Evolutionary conservation across 257 asterid species (phyloP).

Genomic region (Apocynum venetum): DNA sequence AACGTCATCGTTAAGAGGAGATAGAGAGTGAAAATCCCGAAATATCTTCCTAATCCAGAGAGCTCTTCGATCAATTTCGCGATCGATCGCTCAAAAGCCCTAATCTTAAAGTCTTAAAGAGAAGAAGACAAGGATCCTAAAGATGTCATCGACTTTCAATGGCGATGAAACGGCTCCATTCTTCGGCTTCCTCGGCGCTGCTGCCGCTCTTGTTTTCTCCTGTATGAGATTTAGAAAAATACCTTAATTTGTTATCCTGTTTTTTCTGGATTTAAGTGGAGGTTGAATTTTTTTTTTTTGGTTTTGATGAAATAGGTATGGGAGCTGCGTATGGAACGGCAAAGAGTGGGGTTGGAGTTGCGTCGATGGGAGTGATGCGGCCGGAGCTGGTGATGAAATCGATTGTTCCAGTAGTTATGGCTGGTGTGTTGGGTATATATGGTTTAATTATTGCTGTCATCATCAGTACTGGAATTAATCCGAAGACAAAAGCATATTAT

Average conservation of each 20-base stretch:
- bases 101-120: neutral
- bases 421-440: constrained; percentile 41
- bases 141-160: constrained; percentile 27
- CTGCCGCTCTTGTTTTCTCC: constrained; percentile 41
- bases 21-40: neutral
- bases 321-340: constrained; percentile 40
- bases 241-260: neutral
- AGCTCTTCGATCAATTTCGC: neutral
- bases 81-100: constrained; percentile 5
- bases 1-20: neutral
- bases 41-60: neutral
- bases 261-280: neutral
- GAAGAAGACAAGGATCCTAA: neutral
- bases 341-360: constrained; percentile 33
- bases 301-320: constrained; percentile 23
- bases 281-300: neutral
- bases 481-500: constrained; percentile 29
- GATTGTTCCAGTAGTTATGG: constrained; percentile 41
- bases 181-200: constrained; percentile 36
- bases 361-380: constrained; percentile 37
- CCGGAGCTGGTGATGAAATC: constrained; percentile 35
- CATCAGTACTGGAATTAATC: constrained; percentile 32
- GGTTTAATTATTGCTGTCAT: constrained; percentile 36
- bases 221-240: constrained; percentile 15
- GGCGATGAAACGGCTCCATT: constrained; percentile 37